Evolutionary conservation across 148 eudicot genomes (phyloP).

Genomic region (Rheum nobile): DNA sequence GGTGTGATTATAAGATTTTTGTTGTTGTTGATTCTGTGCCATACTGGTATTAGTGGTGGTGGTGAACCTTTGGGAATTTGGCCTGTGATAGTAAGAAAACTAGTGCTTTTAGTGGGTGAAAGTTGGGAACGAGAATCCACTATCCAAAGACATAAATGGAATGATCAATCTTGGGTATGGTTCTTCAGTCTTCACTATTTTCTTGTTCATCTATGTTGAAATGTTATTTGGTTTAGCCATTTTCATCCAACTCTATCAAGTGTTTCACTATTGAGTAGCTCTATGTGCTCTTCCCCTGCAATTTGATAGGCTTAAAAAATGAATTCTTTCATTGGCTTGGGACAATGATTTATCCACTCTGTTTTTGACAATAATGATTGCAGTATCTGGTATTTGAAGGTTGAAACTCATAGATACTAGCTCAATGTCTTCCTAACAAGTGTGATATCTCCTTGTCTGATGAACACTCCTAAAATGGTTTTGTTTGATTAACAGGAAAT

Average conservation of each 20-base stretch:
- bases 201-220: neutral
- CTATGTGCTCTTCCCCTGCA: neutral
- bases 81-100: no score
- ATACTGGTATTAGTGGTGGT: no score
- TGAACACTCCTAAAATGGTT: neutral
- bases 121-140: no score
- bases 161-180: conserved; percentile 39
- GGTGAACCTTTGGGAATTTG: no score
- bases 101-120: no score
- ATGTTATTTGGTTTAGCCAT: neutral
- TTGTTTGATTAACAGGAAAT: neutral
- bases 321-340: neutral
- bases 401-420: neutral
- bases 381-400: neutral
- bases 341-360: neutral
- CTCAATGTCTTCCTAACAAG: neutral
- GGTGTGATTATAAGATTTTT: no score
- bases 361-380: neutral
- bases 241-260: neutral
- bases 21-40: no score
- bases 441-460: neutral
- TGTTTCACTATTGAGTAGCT: neutral
- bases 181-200: conserved; percentile 1
- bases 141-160: conserved; percentile 29
- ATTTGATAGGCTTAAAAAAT: neutral